Conservation (phyloP, 2,329 filamentous ascomycete species). For the Aspergillus latus region DNA sequence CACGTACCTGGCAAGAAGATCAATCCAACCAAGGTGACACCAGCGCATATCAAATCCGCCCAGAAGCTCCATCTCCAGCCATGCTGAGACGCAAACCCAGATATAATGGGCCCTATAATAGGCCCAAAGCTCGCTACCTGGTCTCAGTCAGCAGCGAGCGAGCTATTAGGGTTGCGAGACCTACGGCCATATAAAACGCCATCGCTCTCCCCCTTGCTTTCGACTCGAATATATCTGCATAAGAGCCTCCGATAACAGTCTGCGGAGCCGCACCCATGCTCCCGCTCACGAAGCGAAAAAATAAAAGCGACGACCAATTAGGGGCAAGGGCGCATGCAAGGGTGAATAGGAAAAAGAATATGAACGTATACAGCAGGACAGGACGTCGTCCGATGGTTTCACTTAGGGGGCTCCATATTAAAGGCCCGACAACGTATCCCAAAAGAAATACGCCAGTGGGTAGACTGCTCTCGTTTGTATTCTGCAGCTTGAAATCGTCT, state of each 20-base stretch:
- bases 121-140: conserved; percentile 43
- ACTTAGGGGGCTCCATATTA: conserved; percentile 45
- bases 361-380: conserved; percentile 52
- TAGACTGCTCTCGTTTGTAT: conserved; percentile 31
- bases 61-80: conserved; percentile 51
- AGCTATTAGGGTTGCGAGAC: neutral
- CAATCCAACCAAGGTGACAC: conserved; percentile 57
- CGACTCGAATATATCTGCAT: conserved; percentile 45
- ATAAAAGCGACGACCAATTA: conserved; percentile 40
- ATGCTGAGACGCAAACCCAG: conserved; percentile 42
- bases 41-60: conserved; percentile 67
- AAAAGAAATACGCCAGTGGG: conserved; percentile 41
- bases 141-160: neutral
- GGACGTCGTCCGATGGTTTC: conserved; percentile 42
- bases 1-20: conserved; percentile 56
- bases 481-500: conserved; percentile 31
- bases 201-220: conserved; percentile 40
- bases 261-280: conserved; percentile 43
- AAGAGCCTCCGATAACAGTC: conserved; percentile 47
- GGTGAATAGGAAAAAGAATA: conserved; percentile 41
- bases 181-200: conserved; percentile 44
- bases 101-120: conserved; percentile 45
- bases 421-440: conserved; percentile 42
- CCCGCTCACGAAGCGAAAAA: conserved; percentile 47
- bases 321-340: conserved; percentile 46